A percentile compares a stretch with the other conserved stretches of the same genome.
Conservation (phyloP, 768 basidiomycete species). For the Gautieria morchelliformis region DNA sequence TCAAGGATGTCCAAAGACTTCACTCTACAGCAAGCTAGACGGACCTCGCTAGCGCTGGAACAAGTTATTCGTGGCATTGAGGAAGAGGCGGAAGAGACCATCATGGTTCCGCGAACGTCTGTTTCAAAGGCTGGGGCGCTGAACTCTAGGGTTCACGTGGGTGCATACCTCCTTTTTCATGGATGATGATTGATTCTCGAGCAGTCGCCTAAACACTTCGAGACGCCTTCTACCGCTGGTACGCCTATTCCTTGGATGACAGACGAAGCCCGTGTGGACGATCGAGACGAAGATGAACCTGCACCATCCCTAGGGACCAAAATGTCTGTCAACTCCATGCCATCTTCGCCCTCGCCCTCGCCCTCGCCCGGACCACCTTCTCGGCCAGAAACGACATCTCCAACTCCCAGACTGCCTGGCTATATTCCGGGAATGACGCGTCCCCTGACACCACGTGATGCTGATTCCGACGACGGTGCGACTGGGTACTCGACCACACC, state of each 20-base stretch:
- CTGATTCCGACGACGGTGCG: slow-evolving; percentile 53
- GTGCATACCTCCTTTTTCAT: neutral
- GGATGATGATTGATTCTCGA: neutral
- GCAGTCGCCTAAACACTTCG: slow-evolving; percentile 1
- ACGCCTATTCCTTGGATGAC: slow-evolving; percentile 9
- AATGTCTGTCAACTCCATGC: neutral
- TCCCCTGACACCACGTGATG: slow-evolving; percentile 81
- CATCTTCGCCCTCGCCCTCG: slow-evolving; percentile 36
- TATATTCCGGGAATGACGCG: slow-evolving; percentile 88
- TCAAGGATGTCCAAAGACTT: slow-evolving; percentile 40
- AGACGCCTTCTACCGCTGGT: slow-evolving; percentile 1
- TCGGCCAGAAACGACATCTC: slow-evolving; percentile 41
- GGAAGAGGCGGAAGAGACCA: slow-evolving; percentile 37
- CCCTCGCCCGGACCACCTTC: slow-evolving; percentile 47
- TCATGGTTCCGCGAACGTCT: slow-evolving; percentile 11
- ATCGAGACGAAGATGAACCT: slow-evolving; percentile 3
- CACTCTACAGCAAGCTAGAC: slow-evolving; percentile 41
- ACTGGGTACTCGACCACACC: slow-evolving; percentile 66
- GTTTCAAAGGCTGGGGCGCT: slow-evolving; percentile 3
- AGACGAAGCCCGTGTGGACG: slow-evolving; percentile 6
- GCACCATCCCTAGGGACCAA: neutral
- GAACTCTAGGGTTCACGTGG: slow-evolving; percentile 1
- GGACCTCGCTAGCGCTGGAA: slow-evolving; percentile 67
- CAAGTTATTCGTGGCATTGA: slow-evolving; percentile 72
- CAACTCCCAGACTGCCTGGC: slow-evolving; percentile 54